phyloP scores from a whole-genome alignment of 2,329 filamentous ascomycete genomes.

The Ampelomyces quisqualis region DNA sequence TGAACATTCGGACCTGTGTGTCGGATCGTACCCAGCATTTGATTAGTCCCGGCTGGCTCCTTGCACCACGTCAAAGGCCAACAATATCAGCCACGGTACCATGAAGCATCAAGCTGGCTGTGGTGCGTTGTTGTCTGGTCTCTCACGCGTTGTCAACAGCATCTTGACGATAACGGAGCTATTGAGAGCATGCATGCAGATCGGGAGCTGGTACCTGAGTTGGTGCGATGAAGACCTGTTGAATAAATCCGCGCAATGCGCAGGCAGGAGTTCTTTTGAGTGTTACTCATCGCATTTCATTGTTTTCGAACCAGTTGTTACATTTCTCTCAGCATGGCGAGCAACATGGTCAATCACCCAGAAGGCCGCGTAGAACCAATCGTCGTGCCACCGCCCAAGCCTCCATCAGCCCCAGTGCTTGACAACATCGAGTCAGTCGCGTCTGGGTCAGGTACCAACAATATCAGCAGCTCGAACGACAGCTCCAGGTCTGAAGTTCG shows the following conservation, averaged over 20 bases:
- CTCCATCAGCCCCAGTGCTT: neutral
- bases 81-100: constrained; percentile 1
- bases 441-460: neutral
- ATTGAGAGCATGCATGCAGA: constrained; percentile 4
- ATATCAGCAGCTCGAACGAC: neutral
- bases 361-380: neutral
- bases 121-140: neutral
- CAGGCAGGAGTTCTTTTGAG: neutral
- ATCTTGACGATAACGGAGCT: constrained; percentile 1
- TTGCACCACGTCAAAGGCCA: neutral
- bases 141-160: constrained; percentile 1
- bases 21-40: neutral
- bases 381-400: neutral
- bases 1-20: constrained; percentile 1
- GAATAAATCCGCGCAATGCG: constrained; percentile 2
- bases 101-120: neutral
- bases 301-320: constrained; percentile 2
- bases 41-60: neutral
- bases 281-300: constrained; percentile 1
- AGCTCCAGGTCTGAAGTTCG: neutral
- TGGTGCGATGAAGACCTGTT: neutral
- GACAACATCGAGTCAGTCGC: neutral
- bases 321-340: neutral
- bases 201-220: constrained; percentile 3
- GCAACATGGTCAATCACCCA: neutral